Conservation (phyloP, 352 stramenopile genomes). For the Phytophthora melonis region DNA sequence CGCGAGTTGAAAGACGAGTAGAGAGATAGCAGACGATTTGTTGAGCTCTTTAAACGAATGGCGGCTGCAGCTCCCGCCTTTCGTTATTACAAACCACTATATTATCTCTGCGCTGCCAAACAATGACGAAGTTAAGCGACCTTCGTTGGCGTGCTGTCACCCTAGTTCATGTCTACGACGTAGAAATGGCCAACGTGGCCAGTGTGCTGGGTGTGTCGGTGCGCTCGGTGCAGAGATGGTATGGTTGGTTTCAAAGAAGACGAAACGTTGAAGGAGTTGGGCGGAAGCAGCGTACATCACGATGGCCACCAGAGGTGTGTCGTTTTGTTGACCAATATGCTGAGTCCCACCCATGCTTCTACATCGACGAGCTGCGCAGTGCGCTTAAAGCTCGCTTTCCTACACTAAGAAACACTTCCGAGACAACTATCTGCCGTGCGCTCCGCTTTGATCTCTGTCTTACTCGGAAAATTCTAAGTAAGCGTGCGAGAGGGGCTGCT, state of each 20-base stretch:
- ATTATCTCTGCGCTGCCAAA: neutral
- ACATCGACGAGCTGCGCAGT: too few species aligned
- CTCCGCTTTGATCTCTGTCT: slow-evolving; percentile 13
- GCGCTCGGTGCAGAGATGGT: slow-evolving; percentile 16
- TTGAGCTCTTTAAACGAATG: neutral
- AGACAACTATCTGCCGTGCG: slow-evolving; percentile 1
- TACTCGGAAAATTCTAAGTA: slow-evolving; percentile 11
- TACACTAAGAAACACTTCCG: slow-evolving; percentile 3
- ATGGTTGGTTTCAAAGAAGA: neutral
- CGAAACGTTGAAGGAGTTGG: neutral
- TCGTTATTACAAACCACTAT: neutral
- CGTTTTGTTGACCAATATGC: too few species aligned
- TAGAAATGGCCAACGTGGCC: slow-evolving; percentile 6
- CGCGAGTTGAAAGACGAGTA: neutral
- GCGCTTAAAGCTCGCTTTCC: slow-evolving; percentile 2
- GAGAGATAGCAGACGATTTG: neutral
- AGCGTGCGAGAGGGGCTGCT: slow-evolving; percentile 5
- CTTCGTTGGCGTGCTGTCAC: slow-evolving; percentile 10
- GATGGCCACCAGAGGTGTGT: too few species aligned
- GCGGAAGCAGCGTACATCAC: too few species aligned
- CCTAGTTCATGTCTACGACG: slow-evolving; percentile 7
- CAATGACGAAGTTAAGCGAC: slow-evolving; percentile 8
- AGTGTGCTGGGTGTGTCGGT: slow-evolving; percentile 5
- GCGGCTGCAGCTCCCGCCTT: too few species aligned
- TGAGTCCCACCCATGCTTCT: too few species aligned